Evolutionary conservation across 1,139 yeast genomes (phyloP), one percentile per base, ranked within the genome.

Genomic region (Candida sp.): DNA sequence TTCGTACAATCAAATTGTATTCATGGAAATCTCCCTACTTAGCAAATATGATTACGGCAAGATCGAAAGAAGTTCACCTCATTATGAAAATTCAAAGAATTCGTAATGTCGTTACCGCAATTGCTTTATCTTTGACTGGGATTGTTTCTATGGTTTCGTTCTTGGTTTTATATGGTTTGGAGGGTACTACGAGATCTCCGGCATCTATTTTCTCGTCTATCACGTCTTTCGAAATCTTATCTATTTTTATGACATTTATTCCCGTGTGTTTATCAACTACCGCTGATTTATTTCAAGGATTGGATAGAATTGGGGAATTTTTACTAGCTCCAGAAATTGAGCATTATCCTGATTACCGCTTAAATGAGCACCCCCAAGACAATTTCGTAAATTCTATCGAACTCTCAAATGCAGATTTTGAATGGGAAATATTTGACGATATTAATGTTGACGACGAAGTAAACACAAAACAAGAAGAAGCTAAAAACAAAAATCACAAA

Each of bases 161-260:
- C 58, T 75, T 87, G 48, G 81, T 82, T 1, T 64, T 85, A 52
- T 82, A 81, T 52, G 81, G 75, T 36, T 63, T 81, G 5, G 55
- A 48, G 38, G 51, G 53, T 42, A 69, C 72, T 35, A 64, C 71
- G 15, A 73, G 78, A 48, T 68, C 71, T 45, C 82, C 95, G 0
- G 91, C 88, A 4, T 66, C 75, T 33, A 79, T 88, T n/a, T 89
- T 88, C 57, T 78, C 96, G 0, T 83, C 95, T 9, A 67, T 88
- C 39, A 75, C 91, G 0, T 70, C 87, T 43, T 88, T 87, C 68
- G 81, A 81, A 52, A 73, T 79, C 33, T 65, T 75, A 52, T 55
- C 77, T 4, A 61, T 63, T 43, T 70, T 68, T 47, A 64, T 74
- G 23, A 68, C 86, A 55, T 70, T 87, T 57, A 64, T 86, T 38